phyloP scores from a whole-genome alignment of 257 asterid genomes.

The Marsdenia floribunda region DNA sequence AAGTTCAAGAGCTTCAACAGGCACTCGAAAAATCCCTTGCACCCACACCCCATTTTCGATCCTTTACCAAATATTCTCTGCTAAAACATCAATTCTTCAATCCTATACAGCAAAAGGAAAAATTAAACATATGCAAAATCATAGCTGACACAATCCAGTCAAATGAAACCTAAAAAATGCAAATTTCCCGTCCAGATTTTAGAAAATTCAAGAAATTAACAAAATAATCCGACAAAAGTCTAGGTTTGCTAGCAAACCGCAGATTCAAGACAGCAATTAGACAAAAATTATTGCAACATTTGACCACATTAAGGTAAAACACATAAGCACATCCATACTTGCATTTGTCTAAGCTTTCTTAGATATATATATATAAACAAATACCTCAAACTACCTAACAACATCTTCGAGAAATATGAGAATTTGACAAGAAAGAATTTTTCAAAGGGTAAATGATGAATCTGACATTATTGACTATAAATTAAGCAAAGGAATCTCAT shows the following conservation, averaged over 20 bases:
- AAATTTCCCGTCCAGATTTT: neutral
- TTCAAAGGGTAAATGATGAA: neutral
- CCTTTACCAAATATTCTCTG: conserved; percentile 15
- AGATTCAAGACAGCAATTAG: neutral
- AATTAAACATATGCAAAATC: conserved; percentile 5
- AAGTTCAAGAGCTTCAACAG: conserved; percentile 77
- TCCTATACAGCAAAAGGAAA: conserved; percentile 20
- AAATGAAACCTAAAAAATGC: neutral
- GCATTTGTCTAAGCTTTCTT: neutral
- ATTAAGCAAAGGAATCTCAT: neutral
- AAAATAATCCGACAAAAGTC: neutral
- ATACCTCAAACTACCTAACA: neutral
- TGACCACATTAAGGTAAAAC: neutral
- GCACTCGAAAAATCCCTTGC: conserved; percentile 81
- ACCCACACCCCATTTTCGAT: conserved; percentile 53
- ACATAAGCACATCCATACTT: neutral
- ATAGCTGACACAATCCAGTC: neutral
- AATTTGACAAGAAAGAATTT: neutral
- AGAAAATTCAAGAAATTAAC: neutral
- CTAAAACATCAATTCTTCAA: conserved; percentile 25
- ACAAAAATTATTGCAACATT: neutral
- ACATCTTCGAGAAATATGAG: neutral
- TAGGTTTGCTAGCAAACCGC: neutral
- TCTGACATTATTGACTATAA: neutral
- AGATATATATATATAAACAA: neutral